Evolutionary conservation across 805 yeast genomes (phyloP).

Genomic region (Candida silvatica): DNA sequence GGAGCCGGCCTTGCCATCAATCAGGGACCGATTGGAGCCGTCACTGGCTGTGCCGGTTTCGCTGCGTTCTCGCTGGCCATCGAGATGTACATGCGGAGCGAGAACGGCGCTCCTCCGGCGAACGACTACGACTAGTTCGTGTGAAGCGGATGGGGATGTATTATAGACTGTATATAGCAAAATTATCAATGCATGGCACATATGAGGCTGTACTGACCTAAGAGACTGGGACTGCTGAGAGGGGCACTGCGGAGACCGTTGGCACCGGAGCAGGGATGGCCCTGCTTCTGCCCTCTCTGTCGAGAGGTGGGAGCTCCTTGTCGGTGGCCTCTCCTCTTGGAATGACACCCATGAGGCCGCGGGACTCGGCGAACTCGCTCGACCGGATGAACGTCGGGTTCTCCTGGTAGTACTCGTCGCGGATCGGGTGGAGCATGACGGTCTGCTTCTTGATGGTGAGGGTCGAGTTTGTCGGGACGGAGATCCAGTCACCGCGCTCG

Average conservation of each 20-base stretch:
- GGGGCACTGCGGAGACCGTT: too few relatives aligned
- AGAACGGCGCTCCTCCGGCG: slow-evolving; percentile 72
- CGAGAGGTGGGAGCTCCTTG: slow-evolving; percentile 63
- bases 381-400: slow-evolving; percentile 64
- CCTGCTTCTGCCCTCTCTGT: slow-evolving; percentile 53
- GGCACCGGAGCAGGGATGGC: slow-evolving; percentile 4
- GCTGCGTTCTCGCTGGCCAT: slow-evolving; percentile 91
- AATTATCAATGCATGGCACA: too few relatives aligned
- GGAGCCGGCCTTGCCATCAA: slow-evolving; percentile 93
- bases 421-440: slow-evolving; percentile 82
- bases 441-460: slow-evolving; percentile 79
- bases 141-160: too few relatives aligned
- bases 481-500: slow-evolving; percentile 95
- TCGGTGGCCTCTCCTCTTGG: slow-evolving; percentile 53
- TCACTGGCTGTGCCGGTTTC: slow-evolving; percentile 93
- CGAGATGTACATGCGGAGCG: slow-evolving; percentile 80
- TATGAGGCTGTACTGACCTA: too few relatives aligned
- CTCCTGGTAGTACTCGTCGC: slow-evolving; percentile 78
- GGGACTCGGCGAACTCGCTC: slow-evolving; percentile 75
- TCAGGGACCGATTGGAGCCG: slow-evolving; percentile 89
- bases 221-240: too few relatives aligned
- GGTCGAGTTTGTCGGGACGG: slow-evolving; percentile 88
- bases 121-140: slow-evolving; percentile 83
- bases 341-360: slow-evolving; percentile 89
- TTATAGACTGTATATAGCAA: too few relatives aligned